A percentile compares a stretch with the other conserved stretches of the same genome.
Evolutionary conservation across 495 filamentous ascomycete species (phyloP).

Genomic region (Elaphomyces granulatus): DNA sequence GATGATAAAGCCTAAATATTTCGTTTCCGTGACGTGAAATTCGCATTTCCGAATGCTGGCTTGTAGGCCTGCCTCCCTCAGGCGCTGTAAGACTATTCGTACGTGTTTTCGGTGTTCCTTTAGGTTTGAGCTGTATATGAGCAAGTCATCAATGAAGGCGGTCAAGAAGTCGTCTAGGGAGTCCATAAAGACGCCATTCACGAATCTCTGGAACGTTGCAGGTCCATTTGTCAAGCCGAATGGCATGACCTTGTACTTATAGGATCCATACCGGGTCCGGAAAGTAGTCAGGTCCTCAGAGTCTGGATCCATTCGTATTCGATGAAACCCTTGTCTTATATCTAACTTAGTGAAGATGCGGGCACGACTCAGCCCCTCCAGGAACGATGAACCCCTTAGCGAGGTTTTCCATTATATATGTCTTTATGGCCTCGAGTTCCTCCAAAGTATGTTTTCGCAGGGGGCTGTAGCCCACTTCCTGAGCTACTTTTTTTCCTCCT

Average conservation of each 20-base stretch:
- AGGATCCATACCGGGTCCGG: slow-evolving; percentile 12
- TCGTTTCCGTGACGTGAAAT: slow-evolving; percentile 11
- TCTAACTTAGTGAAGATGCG: slow-evolving; percentile 34
- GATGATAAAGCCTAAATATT: slow-evolving; percentile 17
- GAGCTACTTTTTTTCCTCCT: not conserved
- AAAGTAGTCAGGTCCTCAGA: slow-evolving; percentile 19
- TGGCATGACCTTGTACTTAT: slow-evolving; percentile 19
- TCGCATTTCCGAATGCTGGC: slow-evolving; percentile 16
- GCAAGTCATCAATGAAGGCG: slow-evolving; percentile 22
- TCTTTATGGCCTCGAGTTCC: slow-evolving; percentile 9
- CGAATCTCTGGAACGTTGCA: slow-evolving; percentile 17
- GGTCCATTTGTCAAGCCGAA: slow-evolving; percentile 17
- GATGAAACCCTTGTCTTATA: slow-evolving; percentile 26
- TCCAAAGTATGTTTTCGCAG: slow-evolving; percentile 14
- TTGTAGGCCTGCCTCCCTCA: slow-evolving; percentile 7
- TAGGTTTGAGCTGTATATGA: slow-evolving; percentile 19
- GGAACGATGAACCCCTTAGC: slow-evolving; percentile 27
- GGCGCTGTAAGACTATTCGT: slow-evolving; percentile 4
- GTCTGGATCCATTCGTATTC: slow-evolving; percentile 14
- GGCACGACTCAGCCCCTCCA: slow-evolving; percentile 15
- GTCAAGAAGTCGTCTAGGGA: slow-evolving; percentile 14
- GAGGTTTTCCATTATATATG: slow-evolving; percentile 15
- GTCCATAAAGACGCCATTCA: slow-evolving; percentile 15
- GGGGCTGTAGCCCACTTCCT: slow-evolving; percentile 4
- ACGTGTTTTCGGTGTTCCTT: slow-evolving; percentile 13